Evolutionary conservation across 2,329 filamentous ascomycete species (phyloP).

Genomic region (Neofusicoccum kwambonambiense): DNA sequence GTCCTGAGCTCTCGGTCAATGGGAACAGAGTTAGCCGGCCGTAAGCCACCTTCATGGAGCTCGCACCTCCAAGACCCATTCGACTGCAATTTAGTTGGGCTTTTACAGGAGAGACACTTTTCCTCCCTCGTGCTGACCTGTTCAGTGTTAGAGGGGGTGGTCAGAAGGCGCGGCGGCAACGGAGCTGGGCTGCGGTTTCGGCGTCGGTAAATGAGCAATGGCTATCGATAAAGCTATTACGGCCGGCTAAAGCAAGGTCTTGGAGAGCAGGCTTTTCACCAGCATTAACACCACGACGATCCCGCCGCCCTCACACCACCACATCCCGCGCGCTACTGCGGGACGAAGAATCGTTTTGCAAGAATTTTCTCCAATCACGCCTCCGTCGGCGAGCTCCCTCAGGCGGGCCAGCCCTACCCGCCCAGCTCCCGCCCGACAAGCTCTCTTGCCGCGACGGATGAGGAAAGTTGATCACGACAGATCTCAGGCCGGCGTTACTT

Average conservation of each 20-base stretch:
- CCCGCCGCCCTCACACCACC: constrained; percentile 1
- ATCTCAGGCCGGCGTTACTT: neutral
- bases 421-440: neutral
- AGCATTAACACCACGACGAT: neutral
- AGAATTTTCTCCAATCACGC: constrained; percentile 10
- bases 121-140: too few relatives aligned
- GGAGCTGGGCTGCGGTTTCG: neutral
- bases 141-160: too few relatives aligned
- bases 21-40: too few relatives aligned
- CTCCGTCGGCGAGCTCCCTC: neutral
- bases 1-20: too few relatives aligned
- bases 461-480: neutral
- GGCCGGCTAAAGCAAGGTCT: too few relatives aligned
- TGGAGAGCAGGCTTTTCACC: neutral
- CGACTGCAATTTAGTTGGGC: neutral
- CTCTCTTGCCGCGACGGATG: neutral
- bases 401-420: constrained; percentile 7
- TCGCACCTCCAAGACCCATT: neutral
- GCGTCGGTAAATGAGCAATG: neutral
- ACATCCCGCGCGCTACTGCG: constrained; percentile 2
- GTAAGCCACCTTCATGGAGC: too few relatives aligned
- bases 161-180: neutral
- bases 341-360: neutral
- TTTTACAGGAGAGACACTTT: too few relatives aligned
- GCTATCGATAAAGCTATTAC: neutral